These are phyloP conservation scores for Sporothrix sp. DNA, from an alignment of 2,329 filamentous ascomycete species.

Conservation along the genomic window DNA sequence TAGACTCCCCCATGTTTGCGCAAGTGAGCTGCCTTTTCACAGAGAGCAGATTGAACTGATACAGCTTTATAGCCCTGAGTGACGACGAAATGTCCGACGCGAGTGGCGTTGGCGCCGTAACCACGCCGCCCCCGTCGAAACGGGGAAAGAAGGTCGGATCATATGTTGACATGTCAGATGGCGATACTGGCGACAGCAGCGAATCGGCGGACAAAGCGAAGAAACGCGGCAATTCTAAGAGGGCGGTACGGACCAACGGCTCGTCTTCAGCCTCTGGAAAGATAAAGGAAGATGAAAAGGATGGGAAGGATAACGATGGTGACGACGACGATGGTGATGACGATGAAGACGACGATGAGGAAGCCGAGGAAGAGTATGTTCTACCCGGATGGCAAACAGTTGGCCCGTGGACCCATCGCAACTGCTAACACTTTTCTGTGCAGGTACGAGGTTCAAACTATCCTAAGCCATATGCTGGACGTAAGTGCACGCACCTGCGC, in stretches of 20 bases:
- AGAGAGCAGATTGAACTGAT: background rate
- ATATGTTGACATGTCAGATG: constrained; percentile 17
- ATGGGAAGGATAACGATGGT: constrained; percentile 6
- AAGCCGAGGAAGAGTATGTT: constrained; percentile 31
- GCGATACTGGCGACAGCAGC: constrained; percentile 21
- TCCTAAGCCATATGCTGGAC: constrained; percentile 54
- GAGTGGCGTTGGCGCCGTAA: constrained; percentile 20
- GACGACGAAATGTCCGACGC: constrained; percentile 33
- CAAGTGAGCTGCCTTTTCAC: too few species aligned
- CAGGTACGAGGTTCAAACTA: constrained; percentile 67
- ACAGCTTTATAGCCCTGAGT: constrained; percentile 28
- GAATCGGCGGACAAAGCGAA: constrained; percentile 19
- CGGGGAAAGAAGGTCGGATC: constrained; percentile 28
- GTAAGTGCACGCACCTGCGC: constrained; percentile 16
- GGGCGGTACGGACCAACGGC: background rate
- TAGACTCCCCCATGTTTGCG: background rate
- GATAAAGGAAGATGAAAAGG: background rate
- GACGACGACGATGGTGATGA: constrained; percentile 20
- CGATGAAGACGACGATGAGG: constrained; percentile 25
- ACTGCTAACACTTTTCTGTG: constrained; percentile 18
- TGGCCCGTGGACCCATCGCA: too few species aligned
- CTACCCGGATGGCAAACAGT: too few species aligned
- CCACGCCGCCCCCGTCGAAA: constrained; percentile 17
- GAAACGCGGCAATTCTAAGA: constrained; percentile 17
- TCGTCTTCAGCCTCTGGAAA: background rate